A percentile compares a stretch with the other conserved stretches of the same genome.
Evolutionary conservation across 257 asterid genomes (phyloP).

Genomic region (Echites panduratus): DNA sequence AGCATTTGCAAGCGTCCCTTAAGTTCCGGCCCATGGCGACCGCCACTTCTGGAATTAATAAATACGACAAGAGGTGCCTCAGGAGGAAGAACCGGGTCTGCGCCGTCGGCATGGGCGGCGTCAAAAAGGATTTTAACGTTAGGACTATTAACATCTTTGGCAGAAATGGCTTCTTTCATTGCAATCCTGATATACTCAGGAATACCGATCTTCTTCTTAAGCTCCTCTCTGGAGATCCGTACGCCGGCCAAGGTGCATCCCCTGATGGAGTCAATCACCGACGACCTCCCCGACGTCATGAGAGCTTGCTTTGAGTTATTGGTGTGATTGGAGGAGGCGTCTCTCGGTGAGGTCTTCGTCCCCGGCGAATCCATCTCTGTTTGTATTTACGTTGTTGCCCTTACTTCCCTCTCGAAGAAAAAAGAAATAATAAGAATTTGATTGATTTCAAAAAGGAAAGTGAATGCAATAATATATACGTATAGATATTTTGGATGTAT

Average conservation of each 20-base stretch:
- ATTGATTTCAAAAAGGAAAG: neutral
- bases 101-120: conserved; percentile 33
- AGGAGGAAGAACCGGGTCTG: conserved; percentile 30
- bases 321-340: neutral
- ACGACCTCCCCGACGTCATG: conserved; percentile 61
- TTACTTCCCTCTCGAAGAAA: neutral
- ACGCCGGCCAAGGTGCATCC: conserved; percentile 66
- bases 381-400: conserved; percentile 10
- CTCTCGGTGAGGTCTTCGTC: conserved; percentile 13
- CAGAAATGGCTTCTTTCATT: conserved; percentile 62
- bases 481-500: neutral
- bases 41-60: conserved; percentile 84
- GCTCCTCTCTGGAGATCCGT: conserved; percentile 59
- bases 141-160: conserved; percentile 39
- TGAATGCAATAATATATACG: no score
- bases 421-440: neutral
- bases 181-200: conserved; percentile 79
- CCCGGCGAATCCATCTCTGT: conserved; percentile 33
- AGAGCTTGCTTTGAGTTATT: conserved; percentile 12
- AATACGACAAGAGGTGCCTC: conserved; percentile 83
- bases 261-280: conserved; percentile 58
- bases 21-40: conserved; percentile 89
- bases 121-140: conserved; percentile 34
- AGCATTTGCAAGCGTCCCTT: conserved; percentile 69
- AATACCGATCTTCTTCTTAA: conserved; percentile 51